Base-by-base conservation (phyloP, 1,284 basidiomycete species). In the Earliella scabrosa region DNA sequence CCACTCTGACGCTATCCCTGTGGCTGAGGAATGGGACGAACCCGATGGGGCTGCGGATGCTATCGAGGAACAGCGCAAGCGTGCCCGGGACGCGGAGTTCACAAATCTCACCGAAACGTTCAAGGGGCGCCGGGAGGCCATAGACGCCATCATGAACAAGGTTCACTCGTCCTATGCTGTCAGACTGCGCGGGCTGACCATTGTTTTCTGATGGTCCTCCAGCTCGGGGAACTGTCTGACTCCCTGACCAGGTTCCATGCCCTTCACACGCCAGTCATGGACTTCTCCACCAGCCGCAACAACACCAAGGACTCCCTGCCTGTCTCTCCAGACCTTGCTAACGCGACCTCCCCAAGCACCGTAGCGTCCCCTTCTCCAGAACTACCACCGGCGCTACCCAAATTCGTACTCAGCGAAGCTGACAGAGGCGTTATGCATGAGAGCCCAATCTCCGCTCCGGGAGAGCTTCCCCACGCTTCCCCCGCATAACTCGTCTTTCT, bases 91-190 rank as follows among this genome's bases (percentile, higher is more conserved):
- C 59, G 81, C 81, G 50, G 85, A 89, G 65, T 91, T 91, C 68
- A 77, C 81, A 8, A 82, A 77, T 56, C 74, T 90, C 34, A 79
- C 85, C 9, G 78, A 82, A 56, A 82, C 84, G 63, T 91, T 92
- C 68, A 78, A 81, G 50, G 84, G 84, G 14, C 78, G 87, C 45
- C 88, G 85, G 66, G 78, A 82, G 51, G 81, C 83, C 31, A 87
- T 90, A 26, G 79, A 83, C 50, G 79, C 76, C 35, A 86, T 92
- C 34, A 90, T 92, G 89, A 68, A 68, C 67, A 89, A 88, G 79
- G 89, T 59, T 31, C 18, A 23, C 31, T 34, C 29, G 43, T 41
- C 29, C 31, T 50, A 50, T 49, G 13, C 35, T 39, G 46, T 56
- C 46, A 26, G 18, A 27, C 20, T 32, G 40, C 50, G 40, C 23